These are phyloP conservation scores for Hsuehochloa calcarea DNA, from an alignment of 176 grass and related monocot species.

Conservation along the genomic window DNA sequence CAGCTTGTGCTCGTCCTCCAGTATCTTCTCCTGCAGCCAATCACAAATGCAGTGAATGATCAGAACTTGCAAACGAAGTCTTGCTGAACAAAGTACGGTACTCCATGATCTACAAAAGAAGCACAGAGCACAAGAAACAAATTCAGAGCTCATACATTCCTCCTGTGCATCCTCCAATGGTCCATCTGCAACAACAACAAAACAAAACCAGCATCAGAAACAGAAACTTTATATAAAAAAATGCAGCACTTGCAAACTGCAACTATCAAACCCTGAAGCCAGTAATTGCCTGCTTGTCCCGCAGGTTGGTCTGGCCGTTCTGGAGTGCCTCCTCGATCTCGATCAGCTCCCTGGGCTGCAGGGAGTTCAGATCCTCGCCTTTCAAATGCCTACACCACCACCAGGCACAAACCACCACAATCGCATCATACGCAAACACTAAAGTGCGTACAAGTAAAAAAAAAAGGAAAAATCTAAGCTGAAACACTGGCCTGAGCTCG, in stretches of 20 bases:
- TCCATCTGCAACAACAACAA: slow-evolving; percentile 60
- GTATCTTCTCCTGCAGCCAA: slow-evolving; percentile 55
- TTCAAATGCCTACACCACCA: slow-evolving; percentile 66
- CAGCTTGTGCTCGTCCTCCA: slow-evolving; percentile 85
- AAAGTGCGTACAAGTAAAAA: neutral
- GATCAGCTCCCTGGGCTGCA: slow-evolving; percentile 83
- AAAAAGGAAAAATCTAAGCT: neutral
- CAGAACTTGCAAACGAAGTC: neutral
- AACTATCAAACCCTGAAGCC: neutral
- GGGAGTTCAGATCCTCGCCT: slow-evolving; percentile 89
- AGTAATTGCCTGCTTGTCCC: slow-evolving; percentile 60
- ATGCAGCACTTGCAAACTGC: neutral
- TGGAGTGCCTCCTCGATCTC: slow-evolving; percentile 73
- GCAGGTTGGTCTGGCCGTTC: slow-evolving; percentile 61
- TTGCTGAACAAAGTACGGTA: neutral
- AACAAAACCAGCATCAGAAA: slow-evolving; percentile 19
- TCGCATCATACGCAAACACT: neutral
- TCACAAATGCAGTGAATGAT: neutral
- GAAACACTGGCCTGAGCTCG: slow-evolving; percentile 69
- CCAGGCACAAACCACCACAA: neutral
- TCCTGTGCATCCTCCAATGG: slow-evolving; percentile 71
- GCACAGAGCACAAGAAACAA: neutral
- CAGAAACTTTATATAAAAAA: neutral
- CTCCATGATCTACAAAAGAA: neutral
- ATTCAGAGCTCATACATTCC: slow-evolving; percentile 49